phyloP scores from a whole-genome alignment of 345 rosid species.

The Leavenworthia alabamica region DNA sequence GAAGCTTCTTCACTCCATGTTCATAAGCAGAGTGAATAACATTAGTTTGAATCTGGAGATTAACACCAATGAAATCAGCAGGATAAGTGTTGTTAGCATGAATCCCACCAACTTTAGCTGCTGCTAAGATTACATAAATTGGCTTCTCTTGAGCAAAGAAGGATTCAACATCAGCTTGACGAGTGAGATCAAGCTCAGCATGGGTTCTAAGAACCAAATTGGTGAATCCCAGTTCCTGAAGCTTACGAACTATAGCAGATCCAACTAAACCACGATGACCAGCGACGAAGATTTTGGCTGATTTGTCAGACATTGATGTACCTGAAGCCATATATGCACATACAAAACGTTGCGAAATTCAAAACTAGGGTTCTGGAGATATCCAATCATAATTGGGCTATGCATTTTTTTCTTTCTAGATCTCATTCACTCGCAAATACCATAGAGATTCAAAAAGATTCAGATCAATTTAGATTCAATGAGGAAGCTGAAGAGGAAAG shows the following conservation, averaged over 20 bases:
- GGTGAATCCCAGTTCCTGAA: constrained; percentile 49
- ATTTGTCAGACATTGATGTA: constrained; percentile 52
- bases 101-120: constrained; percentile 96
- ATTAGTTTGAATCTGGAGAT: constrained; percentile 91
- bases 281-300: constrained; percentile 83
- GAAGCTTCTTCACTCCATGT: constrained; percentile 63
- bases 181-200: constrained; percentile 74
- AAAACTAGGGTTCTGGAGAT: not conserved
- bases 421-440: not conserved
- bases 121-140: constrained; percentile 62
- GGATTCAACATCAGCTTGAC: constrained; percentile 67
- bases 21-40: constrained; percentile 71
- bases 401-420: not conserved
- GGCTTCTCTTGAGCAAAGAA: constrained; percentile 70
- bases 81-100: constrained; percentile 95
- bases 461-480: no score
- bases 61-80: constrained; percentile 83
- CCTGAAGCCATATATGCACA: no score
- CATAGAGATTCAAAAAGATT: not conserved
- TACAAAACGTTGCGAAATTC: not conserved
- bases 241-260: constrained; percentile 77
- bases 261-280: constrained; percentile 95
- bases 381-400: not conserved
- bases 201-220: constrained; percentile 67
- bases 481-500: not conserved